These are phyloP conservation scores for Suillus paluster DNA, from an alignment of 768 basidiomycete genomes.

Conservation along the genomic window DNA sequence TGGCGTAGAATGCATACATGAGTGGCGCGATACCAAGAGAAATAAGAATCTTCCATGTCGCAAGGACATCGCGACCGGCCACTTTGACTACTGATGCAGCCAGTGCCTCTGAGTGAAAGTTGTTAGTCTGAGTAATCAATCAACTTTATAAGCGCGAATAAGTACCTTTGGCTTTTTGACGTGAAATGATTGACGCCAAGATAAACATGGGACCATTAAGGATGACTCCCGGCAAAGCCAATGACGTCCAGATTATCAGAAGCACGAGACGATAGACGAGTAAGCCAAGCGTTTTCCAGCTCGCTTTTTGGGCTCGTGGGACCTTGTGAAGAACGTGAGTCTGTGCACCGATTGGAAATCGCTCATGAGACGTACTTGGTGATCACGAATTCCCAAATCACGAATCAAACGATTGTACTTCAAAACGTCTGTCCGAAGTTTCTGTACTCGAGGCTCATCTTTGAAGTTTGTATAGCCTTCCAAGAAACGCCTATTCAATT, in stretches of 20 bases:
- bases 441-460: slow-evolving; percentile 87
- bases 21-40: slow-evolving; percentile 90
- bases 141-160: not conserved
- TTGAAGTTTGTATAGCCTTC: slow-evolving; percentile 94
- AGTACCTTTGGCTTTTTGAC: slow-evolving; percentile 85
- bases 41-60: slow-evolving; percentile 97
- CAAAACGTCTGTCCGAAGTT: slow-evolving; percentile 77
- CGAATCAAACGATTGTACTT: slow-evolving; percentile 89
- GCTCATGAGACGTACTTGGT: slow-evolving; percentile 61
- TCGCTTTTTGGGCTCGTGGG: slow-evolving; percentile 81
- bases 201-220: slow-evolving; percentile 95
- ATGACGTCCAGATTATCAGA: slow-evolving; percentile 76
- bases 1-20: slow-evolving; percentile 82
- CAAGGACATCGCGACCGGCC: slow-evolving; percentile 94
- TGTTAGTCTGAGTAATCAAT: slow-evolving; percentile 6
- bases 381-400: slow-evolving; percentile 91
- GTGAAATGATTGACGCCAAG: slow-evolving; percentile 84
- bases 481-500: slow-evolving; percentile 89
- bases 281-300: slow-evolving; percentile 86
- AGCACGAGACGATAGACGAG: slow-evolving; percentile 82
- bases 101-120: slow-evolving; percentile 73
- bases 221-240: slow-evolving; percentile 90
- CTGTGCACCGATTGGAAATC: slow-evolving; percentile 6
- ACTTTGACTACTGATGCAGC: slow-evolving; percentile 96
- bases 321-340: slow-evolving; percentile 51